Evolutionary conservation across 306 rosid genomes (phyloP), one percentile per base, ranked within the genome.

Genomic region (Cicer chorassanicum): DNA sequence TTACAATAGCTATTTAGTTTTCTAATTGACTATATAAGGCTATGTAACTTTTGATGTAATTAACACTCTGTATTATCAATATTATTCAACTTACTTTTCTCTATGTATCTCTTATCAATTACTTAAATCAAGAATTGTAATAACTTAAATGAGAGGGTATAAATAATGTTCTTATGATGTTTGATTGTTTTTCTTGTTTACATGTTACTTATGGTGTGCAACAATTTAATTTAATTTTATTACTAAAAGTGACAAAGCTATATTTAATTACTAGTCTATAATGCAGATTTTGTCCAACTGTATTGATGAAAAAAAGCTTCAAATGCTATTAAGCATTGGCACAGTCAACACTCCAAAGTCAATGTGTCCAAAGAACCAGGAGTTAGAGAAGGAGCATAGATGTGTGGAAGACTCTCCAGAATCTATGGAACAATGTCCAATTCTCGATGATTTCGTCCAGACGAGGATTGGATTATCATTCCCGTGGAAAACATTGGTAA

Each of bases 211-310:
- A 7, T 53, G 29, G 7, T 15, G 10, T 15, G 11, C 9, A 15
- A 51, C 24, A 51, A 9, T 19, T 21, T 29, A 11, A 24, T 56
- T 56, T 21, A 4, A 56, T 56, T 12, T 18, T 9, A 19, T 67
- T 56, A 9, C 46, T 44, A 41, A 15, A 59, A 50, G 70, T 61
- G 39, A 11, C 6, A 14, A 16, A 57, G 38, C 21, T 72, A 39
- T 29, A 42, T 29, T 29, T 29, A 29, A 29, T 84, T 60, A 83
- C 78, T 79, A 76, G 76, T 81, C 40, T 82, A 60, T 63, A 46
- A 80, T 85, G 86, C 91, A 91, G 93, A 82, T 85, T 72, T 70
- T 86, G 53, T 82, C 82, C 78, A 87, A 79, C 67, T 88, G 92
- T 88, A 80, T 79, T 59, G 86, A 88, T 77, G 91, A 87, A 70